A percentile compares a stretch with the other conserved stretches of the same genome.
phyloP scores from a whole-genome alignment of 306 rosid genomes.

The Pyrus betulifolia region DNA sequence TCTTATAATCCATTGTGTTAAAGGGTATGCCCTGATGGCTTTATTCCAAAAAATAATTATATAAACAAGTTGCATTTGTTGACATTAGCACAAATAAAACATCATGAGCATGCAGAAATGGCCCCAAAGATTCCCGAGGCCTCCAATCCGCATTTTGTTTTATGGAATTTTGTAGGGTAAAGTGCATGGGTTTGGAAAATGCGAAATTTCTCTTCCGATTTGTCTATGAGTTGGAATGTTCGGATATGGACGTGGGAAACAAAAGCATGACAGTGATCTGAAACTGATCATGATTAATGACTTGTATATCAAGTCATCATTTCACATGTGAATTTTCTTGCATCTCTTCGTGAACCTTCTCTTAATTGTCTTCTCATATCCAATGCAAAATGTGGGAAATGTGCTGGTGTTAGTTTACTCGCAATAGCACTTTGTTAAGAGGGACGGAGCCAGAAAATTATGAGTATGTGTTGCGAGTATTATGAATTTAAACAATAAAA shows the following conservation, averaged over 20 bases:
- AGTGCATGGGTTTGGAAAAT: background rate
- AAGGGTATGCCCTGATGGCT: no score
- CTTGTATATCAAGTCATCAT: background rate
- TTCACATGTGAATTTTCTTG: background rate
- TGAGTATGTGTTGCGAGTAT: no score
- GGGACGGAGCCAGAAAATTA: no score
- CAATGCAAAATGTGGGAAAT: background rate
- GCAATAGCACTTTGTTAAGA: no score
- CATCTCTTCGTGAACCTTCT: background rate
- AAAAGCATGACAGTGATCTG: background rate
- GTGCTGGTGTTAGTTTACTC: no score
- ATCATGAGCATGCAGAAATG: background rate
- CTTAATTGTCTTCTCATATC: background rate
- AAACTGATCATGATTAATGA: background rate
- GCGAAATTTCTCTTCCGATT: background rate
- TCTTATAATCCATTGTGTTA: no score
- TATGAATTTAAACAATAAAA: no score
- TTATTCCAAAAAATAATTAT: no score
- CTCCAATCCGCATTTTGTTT: background rate
- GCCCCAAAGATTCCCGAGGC: background rate
- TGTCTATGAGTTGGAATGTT: background rate
- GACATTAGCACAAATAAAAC: background rate
- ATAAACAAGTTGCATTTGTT: background rate
- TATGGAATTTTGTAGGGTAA: background rate
- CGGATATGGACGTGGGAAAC: background rate